Base-by-base conservation (phyloP, 148 eudicot species). In the Diospyros kaki region DNA sequence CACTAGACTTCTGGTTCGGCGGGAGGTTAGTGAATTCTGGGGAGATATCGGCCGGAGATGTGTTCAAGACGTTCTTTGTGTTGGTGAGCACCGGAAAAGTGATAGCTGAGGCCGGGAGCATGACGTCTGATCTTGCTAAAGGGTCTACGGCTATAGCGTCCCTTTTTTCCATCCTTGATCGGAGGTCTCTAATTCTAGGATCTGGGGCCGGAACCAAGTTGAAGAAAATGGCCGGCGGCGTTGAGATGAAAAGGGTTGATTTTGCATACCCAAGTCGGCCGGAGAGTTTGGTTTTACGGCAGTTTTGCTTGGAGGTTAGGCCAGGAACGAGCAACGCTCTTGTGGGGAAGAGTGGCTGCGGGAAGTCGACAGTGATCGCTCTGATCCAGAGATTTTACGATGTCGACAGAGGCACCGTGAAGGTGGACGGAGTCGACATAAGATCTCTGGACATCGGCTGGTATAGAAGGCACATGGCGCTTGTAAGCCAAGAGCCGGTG, bases 71-170 rank as follows among this genome's bases (percentile, higher is more conserved):
- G 3, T 94, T 92, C 77, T 94, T 92, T 69, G 84, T 94, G 72
- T 80, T 94, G 74, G 96, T 94, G 11, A 94, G 97, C 82, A 94
- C 98, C 2, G 98, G 98, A 2, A 94, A 81, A 58, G 98, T 94
- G 63, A 89, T 94, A 58, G 98, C 98, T 17, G 98, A 94, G 75
- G 98, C 98, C n/a, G 98, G 98, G 0, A 94, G 98, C 78, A 94
- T 94, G 98, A 94, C 97, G 58, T 81, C 97, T 72, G 98, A 94
- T 77, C 80, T 94, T 39, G 97, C 96, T 40, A 92, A 89, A 77
- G 97, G 98, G 3, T 90, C 97, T 0, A 79, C 87, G 28, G 94
- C 97, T 13, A 84, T 94, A 9, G 86, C 93, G 60, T 94, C 98
- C 3, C 89, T 94, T 6, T 92, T 94, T 59, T 71, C 87, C 1